A percentile compares a stretch with the other conserved stretches of the same genome.
phyloP scores from a whole-genome alignment of 306 rosid species.

The Glycine tomentella region DNA sequence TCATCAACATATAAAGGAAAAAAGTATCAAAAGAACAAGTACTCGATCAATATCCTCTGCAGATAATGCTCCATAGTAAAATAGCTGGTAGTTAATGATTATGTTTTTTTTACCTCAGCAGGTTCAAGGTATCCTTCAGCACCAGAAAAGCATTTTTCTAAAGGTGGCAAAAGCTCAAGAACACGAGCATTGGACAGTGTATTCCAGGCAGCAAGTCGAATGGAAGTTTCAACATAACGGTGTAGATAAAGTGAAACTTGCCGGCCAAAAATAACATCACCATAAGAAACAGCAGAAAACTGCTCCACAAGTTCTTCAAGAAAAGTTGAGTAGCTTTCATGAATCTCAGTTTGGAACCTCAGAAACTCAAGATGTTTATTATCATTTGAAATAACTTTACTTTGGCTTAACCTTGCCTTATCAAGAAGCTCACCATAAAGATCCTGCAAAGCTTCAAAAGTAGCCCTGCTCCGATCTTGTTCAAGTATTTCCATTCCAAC shows the following conservation, averaged over 20 bases:
- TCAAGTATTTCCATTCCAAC: slow-evolving; percentile 84
- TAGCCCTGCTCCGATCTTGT: slow-evolving; percentile 71
- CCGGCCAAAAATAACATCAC: slow-evolving; percentile 82
- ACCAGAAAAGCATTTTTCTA: slow-evolving; percentile 72
- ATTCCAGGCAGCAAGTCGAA: slow-evolving; percentile 88
- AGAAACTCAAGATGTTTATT: slow-evolving; percentile 59
- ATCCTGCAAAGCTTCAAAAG: slow-evolving; percentile 86
- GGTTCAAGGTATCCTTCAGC: slow-evolving; percentile 90
- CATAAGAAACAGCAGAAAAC: slow-evolving; percentile 88
- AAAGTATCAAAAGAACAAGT: not conserved
- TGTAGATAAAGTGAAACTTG: slow-evolving; percentile 90
- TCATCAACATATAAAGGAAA: not conserved
- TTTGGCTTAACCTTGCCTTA: slow-evolving; percentile 53
- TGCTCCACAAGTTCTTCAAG: slow-evolving; percentile 89
- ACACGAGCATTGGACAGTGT: slow-evolving; percentile 72
- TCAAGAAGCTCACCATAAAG: slow-evolving; percentile 81
- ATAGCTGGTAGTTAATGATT: not conserved
- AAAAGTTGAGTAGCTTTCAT: slow-evolving; percentile 76
- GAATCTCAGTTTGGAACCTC: slow-evolving; percentile 77
- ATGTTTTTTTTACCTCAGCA: slow-evolving; percentile 70
- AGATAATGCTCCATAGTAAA: slow-evolving; percentile 24
- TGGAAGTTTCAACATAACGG: slow-evolving; percentile 73
- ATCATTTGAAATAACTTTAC: slow-evolving; percentile 42
- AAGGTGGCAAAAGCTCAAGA: slow-evolving; percentile 90
- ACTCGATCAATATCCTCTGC: not conserved